These are phyloP conservation scores for Trichosporon asahii DNA, from an alignment of 1,284 basidiomycete genomes.

Conservation along the genomic window DNA sequence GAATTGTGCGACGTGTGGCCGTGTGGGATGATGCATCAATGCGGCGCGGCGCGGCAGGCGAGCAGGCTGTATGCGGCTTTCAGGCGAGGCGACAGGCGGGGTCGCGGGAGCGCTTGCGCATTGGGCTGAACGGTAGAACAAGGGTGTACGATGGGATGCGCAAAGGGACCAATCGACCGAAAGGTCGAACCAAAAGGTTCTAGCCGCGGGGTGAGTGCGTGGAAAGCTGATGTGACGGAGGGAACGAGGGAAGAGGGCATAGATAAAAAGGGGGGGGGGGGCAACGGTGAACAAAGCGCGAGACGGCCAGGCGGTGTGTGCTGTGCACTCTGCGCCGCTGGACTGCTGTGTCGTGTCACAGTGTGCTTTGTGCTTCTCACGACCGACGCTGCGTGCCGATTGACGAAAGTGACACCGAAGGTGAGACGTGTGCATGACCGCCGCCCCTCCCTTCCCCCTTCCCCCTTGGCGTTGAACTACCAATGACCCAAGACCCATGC, in stretches of 20 bases:
- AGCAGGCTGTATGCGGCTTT: no score
- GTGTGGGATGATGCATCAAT: background rate
- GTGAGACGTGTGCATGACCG: background rate
- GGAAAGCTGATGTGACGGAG: background rate
- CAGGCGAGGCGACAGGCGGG: no score
- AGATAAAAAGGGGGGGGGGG: no score
- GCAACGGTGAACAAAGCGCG: background rate
- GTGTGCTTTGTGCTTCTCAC: no score
- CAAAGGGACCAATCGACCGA: background rate
- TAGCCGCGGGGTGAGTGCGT: background rate
- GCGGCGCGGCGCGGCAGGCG: no score
- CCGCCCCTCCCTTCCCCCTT: no score
- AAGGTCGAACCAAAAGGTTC: no score
- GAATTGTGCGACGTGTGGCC: background rate
- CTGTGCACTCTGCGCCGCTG: background rate
- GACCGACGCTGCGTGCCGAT: no score
- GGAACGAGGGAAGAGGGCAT: background rate
- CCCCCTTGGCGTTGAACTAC: no score
- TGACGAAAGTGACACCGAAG: background rate
- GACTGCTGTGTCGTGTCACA: background rate
- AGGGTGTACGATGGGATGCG: background rate
- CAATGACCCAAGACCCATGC: no score
- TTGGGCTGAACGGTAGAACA: background rate
- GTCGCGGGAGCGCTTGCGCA: background rate
- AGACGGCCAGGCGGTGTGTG: background rate